Percentiles rank a stretch among this genome's conserved stretches.
phyloP scores from a whole-genome alignment of 257 asterid genomes.

The Rhazya stricta region DNA sequence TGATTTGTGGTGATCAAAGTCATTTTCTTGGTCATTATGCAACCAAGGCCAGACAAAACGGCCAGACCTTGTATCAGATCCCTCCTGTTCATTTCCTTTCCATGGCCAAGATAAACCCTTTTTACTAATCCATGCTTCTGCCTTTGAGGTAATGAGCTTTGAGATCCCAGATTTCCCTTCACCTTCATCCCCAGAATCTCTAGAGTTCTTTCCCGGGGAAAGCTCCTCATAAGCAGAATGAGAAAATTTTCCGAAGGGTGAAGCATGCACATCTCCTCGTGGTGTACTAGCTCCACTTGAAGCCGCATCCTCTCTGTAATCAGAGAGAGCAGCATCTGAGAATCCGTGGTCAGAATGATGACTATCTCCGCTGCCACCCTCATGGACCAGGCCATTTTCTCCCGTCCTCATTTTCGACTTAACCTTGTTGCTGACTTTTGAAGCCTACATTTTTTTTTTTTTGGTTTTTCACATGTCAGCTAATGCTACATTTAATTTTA shows the following conservation, averaged over 20 bases:
- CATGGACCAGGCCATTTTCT: slow-evolving; percentile 46
- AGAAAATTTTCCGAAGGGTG: slow-evolving; percentile 67
- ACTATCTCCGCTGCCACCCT: slow-evolving; percentile 65
- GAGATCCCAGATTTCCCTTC: slow-evolving; percentile 71
- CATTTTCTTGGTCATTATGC: slow-evolving; percentile 59
- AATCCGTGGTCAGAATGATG: slow-evolving; percentile 58
- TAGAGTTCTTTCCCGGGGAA: slow-evolving; percentile 36
- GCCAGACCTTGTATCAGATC: slow-evolving; percentile 48
- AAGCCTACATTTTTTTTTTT: slow-evolving; percentile 50
- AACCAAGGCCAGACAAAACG: slow-evolving; percentile 74
- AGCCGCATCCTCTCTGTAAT: slow-evolving; percentile 73
- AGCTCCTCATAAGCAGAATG: slow-evolving; percentile 32
- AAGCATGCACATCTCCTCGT: slow-evolving; percentile 58
- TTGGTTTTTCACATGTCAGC: slow-evolving; percentile 33
- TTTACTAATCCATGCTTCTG: slow-evolving; percentile 83
- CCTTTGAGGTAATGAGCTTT: slow-evolving; percentile 59
- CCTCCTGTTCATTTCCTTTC: slow-evolving; percentile 69
- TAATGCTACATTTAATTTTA: slow-evolving; percentile 17
- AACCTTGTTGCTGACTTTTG: slow-evolving; percentile 83
- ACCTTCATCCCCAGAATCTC: slow-evolving; percentile 68
- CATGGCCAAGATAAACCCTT: slow-evolving; percentile 75
- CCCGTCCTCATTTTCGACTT: slow-evolving; percentile 62
- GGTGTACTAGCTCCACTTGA: slow-evolving; percentile 92
- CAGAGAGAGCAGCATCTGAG: slow-evolving; percentile 37
- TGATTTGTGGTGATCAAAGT: slow-evolving; percentile 39